phyloP scores from a whole-genome alignment of 1,284 basidiomycete genomes.

The Heterobasidion parviporum region DNA sequence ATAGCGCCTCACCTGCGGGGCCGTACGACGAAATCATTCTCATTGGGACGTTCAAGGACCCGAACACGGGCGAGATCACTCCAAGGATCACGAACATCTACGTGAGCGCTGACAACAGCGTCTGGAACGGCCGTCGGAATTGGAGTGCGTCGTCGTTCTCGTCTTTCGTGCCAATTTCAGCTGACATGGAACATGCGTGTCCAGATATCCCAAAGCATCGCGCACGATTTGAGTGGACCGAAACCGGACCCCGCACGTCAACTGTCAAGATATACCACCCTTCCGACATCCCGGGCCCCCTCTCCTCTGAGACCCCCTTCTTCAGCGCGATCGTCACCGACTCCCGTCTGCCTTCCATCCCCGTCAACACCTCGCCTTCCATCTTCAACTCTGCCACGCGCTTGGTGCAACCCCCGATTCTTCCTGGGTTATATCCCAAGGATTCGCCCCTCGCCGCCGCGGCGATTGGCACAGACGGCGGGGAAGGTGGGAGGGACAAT shows the following conservation, averaged over 20 bases:
- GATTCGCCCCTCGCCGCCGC: not conserved
- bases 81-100: conserved; percentile 10
- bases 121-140: conserved; percentile 10
- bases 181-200: not conserved
- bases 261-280: not conserved
- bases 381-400: not conserved
- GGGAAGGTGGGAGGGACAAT: not conserved
- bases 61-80: not conserved
- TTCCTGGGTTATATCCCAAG: not conserved
- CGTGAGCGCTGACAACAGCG: conserved; percentile 4
- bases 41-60: conserved; percentile 1
- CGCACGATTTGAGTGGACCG: conserved; percentile 7
- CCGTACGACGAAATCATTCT: conserved; percentile 12
- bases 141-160: conserved; percentile 5
- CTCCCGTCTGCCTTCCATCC: conserved; percentile 6
- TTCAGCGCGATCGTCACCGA: conserved; percentile 9
- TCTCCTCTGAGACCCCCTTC: conserved; percentile 5
- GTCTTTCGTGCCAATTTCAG: not conserved
- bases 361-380: not conserved
- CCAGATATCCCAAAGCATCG: conserved; percentile 9
- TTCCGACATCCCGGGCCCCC: conserved; percentile 2
- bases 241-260: not conserved
- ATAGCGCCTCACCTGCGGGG: conserved; percentile 7
- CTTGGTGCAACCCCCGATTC: conserved; percentile 9
- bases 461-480: not conserved